Conservation (phyloP, 2,329 filamentous ascomycete genomes). For the Aspergillus intermedius region DNA sequence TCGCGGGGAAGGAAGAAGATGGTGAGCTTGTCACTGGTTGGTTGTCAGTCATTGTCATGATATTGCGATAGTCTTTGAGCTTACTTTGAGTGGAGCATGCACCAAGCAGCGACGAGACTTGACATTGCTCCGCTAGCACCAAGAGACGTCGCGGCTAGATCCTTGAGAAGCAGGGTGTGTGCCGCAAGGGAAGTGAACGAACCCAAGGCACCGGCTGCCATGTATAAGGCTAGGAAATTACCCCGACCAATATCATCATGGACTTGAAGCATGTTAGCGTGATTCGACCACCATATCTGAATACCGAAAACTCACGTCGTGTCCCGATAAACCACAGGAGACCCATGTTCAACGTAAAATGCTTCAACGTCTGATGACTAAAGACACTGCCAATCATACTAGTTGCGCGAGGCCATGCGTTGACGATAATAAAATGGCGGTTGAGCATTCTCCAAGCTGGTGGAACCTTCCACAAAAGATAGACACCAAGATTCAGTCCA, state of each 20-base stretch:
- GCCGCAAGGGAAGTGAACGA: slow-evolving; percentile 41
- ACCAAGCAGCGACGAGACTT: slow-evolving; percentile 46
- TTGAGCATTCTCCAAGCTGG: slow-evolving; percentile 52
- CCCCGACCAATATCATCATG: slow-evolving; percentile 53
- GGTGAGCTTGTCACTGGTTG: slow-evolving; percentile 34
- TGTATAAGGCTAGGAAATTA: slow-evolving; percentile 49
- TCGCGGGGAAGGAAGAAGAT: slow-evolving; percentile 36
- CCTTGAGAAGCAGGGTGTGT: slow-evolving; percentile 37
- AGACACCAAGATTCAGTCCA: slow-evolving; percentile 45
- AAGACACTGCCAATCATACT: slow-evolving; percentile 51
- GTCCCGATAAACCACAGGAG: slow-evolving; percentile 51
- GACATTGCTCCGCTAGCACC: slow-evolving; percentile 48
- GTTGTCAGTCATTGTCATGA: slow-evolving; percentile 2
- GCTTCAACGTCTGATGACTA: slow-evolving; percentile 49
- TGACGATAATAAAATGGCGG: slow-evolving; percentile 49
- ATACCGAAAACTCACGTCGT: slow-evolving; percentile 28
- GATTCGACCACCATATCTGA: slow-evolving; percentile 2
- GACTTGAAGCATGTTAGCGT: slow-evolving; percentile 24
- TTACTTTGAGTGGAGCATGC: slow-evolving; percentile 42
- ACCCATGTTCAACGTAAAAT: slow-evolving; percentile 50
- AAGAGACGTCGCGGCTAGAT: slow-evolving; percentile 41
- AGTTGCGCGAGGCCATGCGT: slow-evolving; percentile 47
- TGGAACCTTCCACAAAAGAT: slow-evolving; percentile 47
- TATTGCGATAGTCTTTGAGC: background rate
- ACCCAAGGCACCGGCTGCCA: slow-evolving; percentile 43